phyloP scores from a whole-genome alignment of 495 filamentous ascomycete species.

The Penicillium ucsense region DNA sequence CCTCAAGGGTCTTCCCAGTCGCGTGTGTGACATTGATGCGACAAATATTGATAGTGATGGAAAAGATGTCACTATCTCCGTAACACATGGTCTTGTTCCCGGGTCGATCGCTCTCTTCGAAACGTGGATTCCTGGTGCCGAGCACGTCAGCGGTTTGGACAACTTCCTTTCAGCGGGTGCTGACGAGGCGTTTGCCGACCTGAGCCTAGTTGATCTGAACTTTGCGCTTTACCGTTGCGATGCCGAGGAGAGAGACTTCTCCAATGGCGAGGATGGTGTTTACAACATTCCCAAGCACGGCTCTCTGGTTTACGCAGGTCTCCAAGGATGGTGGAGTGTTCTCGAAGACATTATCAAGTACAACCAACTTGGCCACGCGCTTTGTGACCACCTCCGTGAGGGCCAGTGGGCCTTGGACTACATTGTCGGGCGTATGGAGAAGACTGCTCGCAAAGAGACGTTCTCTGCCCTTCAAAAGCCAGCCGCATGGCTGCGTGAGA shows the following conservation, averaged over 20 bases:
- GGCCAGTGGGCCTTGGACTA: slow-evolving; percentile 96
- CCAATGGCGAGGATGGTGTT: slow-evolving; percentile 68
- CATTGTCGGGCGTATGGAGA: slow-evolving; percentile 67
- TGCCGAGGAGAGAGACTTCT: slow-evolving; percentile 78
- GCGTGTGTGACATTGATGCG: slow-evolving; percentile 61
- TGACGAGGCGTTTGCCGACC: slow-evolving; percentile 63
- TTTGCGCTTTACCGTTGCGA: slow-evolving; percentile 88
- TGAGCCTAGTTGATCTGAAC: slow-evolving; percentile 76
- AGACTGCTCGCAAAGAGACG: slow-evolving; percentile 49
- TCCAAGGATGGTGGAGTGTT: slow-evolving; percentile 98
- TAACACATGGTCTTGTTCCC: slow-evolving; percentile 76
- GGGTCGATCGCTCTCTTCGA: slow-evolving; percentile 93
- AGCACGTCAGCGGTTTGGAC: slow-evolving; percentile 72
- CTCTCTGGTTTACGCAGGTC: slow-evolving; percentile 82
- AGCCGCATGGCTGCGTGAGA: slow-evolving; percentile 67
- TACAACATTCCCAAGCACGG: slow-evolving; percentile 81
- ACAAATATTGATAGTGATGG: slow-evolving; percentile 55
- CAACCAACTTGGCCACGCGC: slow-evolving; percentile 85
- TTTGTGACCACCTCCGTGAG: slow-evolving; percentile 85
- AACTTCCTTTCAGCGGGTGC: slow-evolving; percentile 74
- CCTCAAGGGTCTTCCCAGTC: slow-evolving; percentile 72
- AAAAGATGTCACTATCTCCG: slow-evolving; percentile 65
- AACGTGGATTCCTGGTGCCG: slow-evolving; percentile 81
- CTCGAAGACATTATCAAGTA: slow-evolving; percentile 74
- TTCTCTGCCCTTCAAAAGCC: slow-evolving; percentile 52